These are phyloP conservation scores for Aspergillus tamarii DNA, from an alignment of 2,329 filamentous ascomycete genomes.

Conservation along the genomic window DNA sequence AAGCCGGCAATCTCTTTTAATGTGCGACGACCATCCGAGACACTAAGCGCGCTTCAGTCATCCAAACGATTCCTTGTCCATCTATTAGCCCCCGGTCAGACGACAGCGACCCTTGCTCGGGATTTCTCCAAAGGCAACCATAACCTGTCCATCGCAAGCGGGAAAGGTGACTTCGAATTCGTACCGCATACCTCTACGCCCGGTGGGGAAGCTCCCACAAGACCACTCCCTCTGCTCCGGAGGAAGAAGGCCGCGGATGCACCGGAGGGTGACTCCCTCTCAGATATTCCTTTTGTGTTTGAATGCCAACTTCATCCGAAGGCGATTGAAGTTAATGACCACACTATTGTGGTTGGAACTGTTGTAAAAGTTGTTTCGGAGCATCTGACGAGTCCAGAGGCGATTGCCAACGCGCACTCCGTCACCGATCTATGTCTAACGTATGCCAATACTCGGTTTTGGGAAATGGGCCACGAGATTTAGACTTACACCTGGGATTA, in stretches of 20 bases:
- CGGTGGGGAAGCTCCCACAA: not conserved
- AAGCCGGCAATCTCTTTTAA: conserved; percentile 65
- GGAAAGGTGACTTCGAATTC: conserved; percentile 35
- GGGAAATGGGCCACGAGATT: conserved; percentile 43
- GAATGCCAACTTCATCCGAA: conserved; percentile 43
- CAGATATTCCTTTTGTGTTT: conserved; percentile 44
- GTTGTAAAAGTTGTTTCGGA: conserved; percentile 36
- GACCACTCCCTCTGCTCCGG: conserved; percentile 34
- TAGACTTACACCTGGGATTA: not conserved
- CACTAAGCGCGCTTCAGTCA: conserved; percentile 54
- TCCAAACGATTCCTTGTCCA: conserved; percentile 55
- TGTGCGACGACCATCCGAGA: conserved; percentile 59
- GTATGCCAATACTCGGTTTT: conserved; percentile 48
- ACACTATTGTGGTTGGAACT: conserved; percentile 44
- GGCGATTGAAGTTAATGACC: conserved; percentile 42
- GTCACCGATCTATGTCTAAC: conserved; percentile 39
- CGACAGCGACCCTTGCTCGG: conserved; percentile 40
- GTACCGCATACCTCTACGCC: conserved; percentile 12
- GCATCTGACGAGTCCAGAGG: not conserved
- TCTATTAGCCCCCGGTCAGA: conserved; percentile 45
- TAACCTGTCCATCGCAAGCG: conserved; percentile 34
- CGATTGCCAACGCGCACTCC: conserved; percentile 4
- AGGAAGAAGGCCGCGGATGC: conserved; percentile 14
- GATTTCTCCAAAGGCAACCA: conserved; percentile 46
- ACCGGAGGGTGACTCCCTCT: not conserved